A percentile compares a stretch with the other conserved stretches of the same genome.
phyloP scores from a whole-genome alignment of 2,329 filamentous ascomycete species.

The Colletotrichum karsti region DNA sequence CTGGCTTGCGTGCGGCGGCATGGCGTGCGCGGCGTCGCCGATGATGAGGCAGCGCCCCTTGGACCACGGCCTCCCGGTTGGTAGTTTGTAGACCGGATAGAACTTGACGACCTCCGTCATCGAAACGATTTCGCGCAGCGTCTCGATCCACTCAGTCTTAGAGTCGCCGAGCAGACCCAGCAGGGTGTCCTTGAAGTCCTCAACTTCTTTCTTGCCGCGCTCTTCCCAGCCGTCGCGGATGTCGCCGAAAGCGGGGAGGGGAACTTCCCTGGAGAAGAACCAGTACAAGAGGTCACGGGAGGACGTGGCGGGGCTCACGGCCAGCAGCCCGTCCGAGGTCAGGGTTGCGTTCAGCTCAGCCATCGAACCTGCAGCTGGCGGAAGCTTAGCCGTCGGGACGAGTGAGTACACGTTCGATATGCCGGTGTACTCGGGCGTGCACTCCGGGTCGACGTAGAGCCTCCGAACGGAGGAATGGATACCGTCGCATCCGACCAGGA shows the following conservation, averaged over 20 bases:
- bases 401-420: conserved; percentile 34
- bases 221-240: conserved; percentile 41
- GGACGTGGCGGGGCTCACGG: conserved; percentile 35
- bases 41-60: conserved; percentile 54
- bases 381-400: conserved; percentile 31
- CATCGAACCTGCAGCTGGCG: conserved; percentile 18
- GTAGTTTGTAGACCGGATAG: conserved; percentile 45
- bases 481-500: conserved; percentile 47
- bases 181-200: conserved; percentile 38
- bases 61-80: conserved; percentile 41
- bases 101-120: conserved; percentile 37
- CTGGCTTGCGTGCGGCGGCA: conserved; percentile 62
- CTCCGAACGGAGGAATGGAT: conserved; percentile 46
- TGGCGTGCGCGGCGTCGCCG: conserved; percentile 66
- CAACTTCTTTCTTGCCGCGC: conserved; percentile 37
- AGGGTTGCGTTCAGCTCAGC: conserved; percentile 37
- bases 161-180: conserved; percentile 29
- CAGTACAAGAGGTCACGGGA: conserved; percentile 37
- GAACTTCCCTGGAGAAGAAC: conserved; percentile 39
- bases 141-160: conserved; percentile 35
- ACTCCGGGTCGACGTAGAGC: conserved; percentile 35
- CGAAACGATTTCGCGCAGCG: conserved; percentile 28
- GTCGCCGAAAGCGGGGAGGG: conserved; percentile 35
- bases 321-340: conserved; percentile 38
- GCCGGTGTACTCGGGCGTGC: conserved; percentile 42